Base-by-base conservation (phyloP, 306 rosid genomes). In the Sindora glabra region DNA sequence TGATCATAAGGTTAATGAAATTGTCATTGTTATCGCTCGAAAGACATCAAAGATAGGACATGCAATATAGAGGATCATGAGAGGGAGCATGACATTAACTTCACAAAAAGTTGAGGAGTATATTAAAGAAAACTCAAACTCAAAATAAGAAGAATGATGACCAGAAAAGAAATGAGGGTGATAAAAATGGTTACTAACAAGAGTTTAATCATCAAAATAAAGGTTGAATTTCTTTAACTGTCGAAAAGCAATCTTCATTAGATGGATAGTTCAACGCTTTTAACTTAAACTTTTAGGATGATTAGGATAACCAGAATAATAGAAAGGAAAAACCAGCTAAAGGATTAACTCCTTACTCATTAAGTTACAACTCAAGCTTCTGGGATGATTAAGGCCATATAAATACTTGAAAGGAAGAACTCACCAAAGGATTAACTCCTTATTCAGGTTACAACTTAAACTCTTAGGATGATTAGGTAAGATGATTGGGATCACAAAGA, bases 391-490 rank as follows among this genome's bases (percentile, higher is more conserved):
- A 9, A 9, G 34, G 8, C 70, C 67, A 50, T 9, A 29, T 4
- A 29, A 9, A 29, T 29, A 29, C 34, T 29, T 4, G 34, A 9
- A 29, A 29, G 34, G 34, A 29, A 29, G 34, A 29, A 29, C 5
- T 9, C 5, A 9, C 34, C 5, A 29, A 29, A 29, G 34, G 34
- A 29, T 29, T 4, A 29, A 9, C 34, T 29, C 34, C 34, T 9
- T 9, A 29, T 4, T 29, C 34, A 29, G 66, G 81, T 48, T 59
- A 40, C n/a, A 53, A 36, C 73, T 49, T 77, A 3, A 56, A 56
- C 50, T 75, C 85, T 41, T 82, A 85, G 89, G 85, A 76, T 63
- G 85, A n/a, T n/a, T n/a, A n/a, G n/a, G n/a, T 82, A 85, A 85
- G 85, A 76, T 63, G 85, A 79, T 79, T 82, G 89, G 89, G 85